Base-by-base conservation (phyloP, 2,329 filamentous ascomycete genomes). In the Colletotrichum chlorophyti region DNA sequence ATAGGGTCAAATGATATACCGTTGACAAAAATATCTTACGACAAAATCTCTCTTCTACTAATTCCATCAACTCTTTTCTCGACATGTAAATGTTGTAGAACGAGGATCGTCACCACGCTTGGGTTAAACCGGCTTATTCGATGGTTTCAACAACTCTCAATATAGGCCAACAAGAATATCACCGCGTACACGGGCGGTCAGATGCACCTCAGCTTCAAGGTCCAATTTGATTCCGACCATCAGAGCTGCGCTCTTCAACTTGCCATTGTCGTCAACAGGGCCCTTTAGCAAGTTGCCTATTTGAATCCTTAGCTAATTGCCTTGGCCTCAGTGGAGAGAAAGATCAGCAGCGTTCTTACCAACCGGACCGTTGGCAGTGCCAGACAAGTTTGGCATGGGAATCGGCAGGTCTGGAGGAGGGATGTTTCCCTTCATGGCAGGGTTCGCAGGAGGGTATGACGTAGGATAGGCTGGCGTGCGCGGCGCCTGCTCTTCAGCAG, bases 181-280 rank as follows among this genome's bases (percentile, higher is more conserved):
- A 77, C 84, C 84, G 42, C 83, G 76, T 60, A 87, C 76, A 48
- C 84, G 72, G 43, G 84, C 84, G 21, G 83, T 87, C 63, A 87
- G 70, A 68, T 87, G 83, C 35, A 87, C 81, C 68, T 87, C 84
- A 8, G 84, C 84, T 69, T 87, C 84, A 14, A 87, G 71, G 66
- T 87, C 84, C 37, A 87, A 74, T 75, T 87, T 87, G 74, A 87
- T 86, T 53, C 84, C 84, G 32, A 87, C 76, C 65, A 86, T 76
- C 38, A 87, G 75, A 2, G 82, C 83, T 5, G 84, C 82, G 35
- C 80, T 71, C 72, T 84, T 87, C 58, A 82, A 74, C 65, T 83
- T 81, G 59, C 84, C 83, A 51, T 85, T 73, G 26, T 83, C 79
- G 60, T 85, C 82, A 27, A 80, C 79, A 12, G 83, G 78, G 10